phyloP scores from a whole-genome alignment of 805 yeast genomes.

The Huiozyma naganishii region DNA sequence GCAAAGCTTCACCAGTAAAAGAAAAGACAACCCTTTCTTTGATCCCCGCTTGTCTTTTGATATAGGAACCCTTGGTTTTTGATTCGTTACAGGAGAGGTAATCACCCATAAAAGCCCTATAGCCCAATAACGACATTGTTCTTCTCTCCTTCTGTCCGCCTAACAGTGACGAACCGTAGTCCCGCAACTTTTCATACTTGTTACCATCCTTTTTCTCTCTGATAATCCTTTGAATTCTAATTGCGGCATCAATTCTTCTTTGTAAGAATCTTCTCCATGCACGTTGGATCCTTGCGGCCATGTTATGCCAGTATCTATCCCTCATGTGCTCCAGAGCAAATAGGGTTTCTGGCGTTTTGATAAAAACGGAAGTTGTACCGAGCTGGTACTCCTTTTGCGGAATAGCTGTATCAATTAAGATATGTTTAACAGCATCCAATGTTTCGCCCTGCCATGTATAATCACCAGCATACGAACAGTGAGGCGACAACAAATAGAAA shows the following conservation, averaged over 20 bases:
- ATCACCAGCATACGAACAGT: slow-evolving; percentile 87
- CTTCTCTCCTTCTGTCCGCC: slow-evolving; percentile 81
- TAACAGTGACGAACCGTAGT: slow-evolving; percentile 63
- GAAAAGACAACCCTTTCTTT: slow-evolving; percentile 68
- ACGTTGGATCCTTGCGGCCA: slow-evolving; percentile 95
- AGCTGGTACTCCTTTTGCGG: slow-evolving; percentile 77
- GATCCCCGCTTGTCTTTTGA: slow-evolving; percentile 60
- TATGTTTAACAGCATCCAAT: slow-evolving; percentile 42
- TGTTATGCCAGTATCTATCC: slow-evolving; percentile 94
- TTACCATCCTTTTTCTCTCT: slow-evolving; percentile 72
- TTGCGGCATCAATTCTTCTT: slow-evolving; percentile 80
- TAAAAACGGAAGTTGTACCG: slow-evolving; percentile 86
- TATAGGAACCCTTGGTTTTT: slow-evolving; percentile 66
- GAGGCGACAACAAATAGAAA: slow-evolving; percentile 75
- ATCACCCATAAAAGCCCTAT: slow-evolving; percentile 89
- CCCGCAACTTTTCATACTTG: slow-evolving; percentile 74
- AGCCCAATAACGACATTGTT: slow-evolving; percentile 75
- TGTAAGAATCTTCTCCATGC: slow-evolving; percentile 85
- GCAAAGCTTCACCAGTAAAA: slow-evolving; percentile 66
- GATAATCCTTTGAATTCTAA: slow-evolving; percentile 70
- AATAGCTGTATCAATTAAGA: slow-evolving; percentile 51
- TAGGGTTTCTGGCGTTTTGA: slow-evolving; percentile 92
- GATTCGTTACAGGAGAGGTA: slow-evolving; percentile 74
- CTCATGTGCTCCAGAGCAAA: slow-evolving; percentile 94
- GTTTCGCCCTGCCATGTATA: slow-evolving; percentile 55